Evolutionary conservation across 208 protist species (phyloP), one percentile per base, ranked within the genome.

Genomic region (Strigomonas oncopelti): DNA sequence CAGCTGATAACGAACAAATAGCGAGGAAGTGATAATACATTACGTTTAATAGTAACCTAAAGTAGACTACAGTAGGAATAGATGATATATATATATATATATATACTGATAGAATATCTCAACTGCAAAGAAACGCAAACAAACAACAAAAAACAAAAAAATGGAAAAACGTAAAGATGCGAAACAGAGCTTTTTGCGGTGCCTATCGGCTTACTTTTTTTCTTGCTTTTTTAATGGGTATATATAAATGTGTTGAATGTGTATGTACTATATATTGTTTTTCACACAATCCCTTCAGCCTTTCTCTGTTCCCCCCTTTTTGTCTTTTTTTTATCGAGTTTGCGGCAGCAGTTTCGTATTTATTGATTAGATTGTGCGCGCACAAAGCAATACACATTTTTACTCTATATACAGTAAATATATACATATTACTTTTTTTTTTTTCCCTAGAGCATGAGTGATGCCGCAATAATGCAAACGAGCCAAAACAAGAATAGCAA

Each of bases 121-220:
- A 9, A 56, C 8, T 29, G 11, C 11, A 11, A 9, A 56, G 24
- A 8, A 29, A 56, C 5, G n/a, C 52, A n/a, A 20, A 56, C 24
- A n/a, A 56, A 22, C 16, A 25, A 22, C 7, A 56, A 56, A 56
- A 56, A 56, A 56, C 7, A 22, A 56, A 22, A 56, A n/a, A 56
- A 28, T 56, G 53, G 8, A 20, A 57, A 57, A 18, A 20, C 27
- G 53, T 22, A 13, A 57, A 57, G n/a, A 29, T 7, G 53, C 8
- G 18, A 5, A 57, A 7, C 11, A 20, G 18, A 22, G 11, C 18
- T 13, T 57, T 57, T 18, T 57, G 7, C 7, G 18, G 9, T 20
- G 9, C 14, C 14, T 45, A 7, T 45, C 38, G 38, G 38, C 14
- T 45, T 14, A 45, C 14, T n/a, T n/a, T n/a, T n/a, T n/a, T n/a